Evolutionary conservation across 495 filamentous ascomycete genomes (phyloP).

Genomic region (Paragyromitra xinjiangensis): DNA sequence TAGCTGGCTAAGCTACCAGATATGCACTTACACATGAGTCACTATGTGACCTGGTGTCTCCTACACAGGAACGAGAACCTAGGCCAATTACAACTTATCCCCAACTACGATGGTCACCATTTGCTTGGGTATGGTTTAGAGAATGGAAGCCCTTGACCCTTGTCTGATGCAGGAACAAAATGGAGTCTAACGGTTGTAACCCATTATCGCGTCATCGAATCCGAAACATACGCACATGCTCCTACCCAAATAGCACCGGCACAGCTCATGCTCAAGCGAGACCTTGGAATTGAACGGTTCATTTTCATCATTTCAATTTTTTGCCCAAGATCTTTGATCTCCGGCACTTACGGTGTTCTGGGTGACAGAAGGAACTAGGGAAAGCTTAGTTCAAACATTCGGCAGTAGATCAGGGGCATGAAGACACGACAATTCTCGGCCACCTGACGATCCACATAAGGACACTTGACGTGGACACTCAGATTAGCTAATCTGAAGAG

Average conservation of each 20-base stretch:
- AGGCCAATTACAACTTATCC: background rate
- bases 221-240: background rate
- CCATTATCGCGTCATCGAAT: conserved; percentile 17
- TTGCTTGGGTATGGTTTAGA: background rate
- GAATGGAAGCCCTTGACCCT: background rate
- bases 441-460: conserved; percentile 26
- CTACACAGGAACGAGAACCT: background rate
- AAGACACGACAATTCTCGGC: conserved; percentile 28
- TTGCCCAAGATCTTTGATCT: conserved; percentile 11
- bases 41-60: background rate
- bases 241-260: background rate
- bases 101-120: conserved; percentile 31
- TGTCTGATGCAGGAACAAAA: conserved; percentile 31
- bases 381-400: conserved; percentile 18
- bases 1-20: conserved; percentile 7
- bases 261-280: conserved; percentile 16
- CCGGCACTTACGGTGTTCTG: conserved; percentile 7
- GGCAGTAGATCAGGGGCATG: conserved; percentile 23
- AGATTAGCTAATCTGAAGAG: conserved; percentile 24
- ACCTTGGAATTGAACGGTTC: conserved; percentile 8
- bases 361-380: background rate
- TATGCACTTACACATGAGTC: background rate
- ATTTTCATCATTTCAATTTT: background rate
- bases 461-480: conserved; percentile 50
- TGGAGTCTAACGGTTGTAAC: conserved; percentile 1